Evolutionary conservation across 2,329 filamentous ascomycete species (phyloP).

Genomic region (Aspergillus fijiensis): DNA sequence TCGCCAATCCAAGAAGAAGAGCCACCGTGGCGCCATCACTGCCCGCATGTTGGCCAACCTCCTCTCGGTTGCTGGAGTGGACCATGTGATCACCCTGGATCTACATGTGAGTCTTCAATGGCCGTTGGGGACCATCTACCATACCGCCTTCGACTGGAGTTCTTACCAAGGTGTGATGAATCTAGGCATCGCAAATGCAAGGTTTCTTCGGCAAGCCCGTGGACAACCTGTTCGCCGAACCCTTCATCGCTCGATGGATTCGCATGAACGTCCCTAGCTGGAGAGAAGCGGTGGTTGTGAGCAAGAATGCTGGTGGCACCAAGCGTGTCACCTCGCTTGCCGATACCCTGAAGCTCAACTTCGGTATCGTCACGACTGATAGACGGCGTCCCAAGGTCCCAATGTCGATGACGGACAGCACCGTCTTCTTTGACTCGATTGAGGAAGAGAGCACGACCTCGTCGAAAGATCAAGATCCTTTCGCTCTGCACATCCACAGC

Average conservation of each 20-base stretch:
- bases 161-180: constrained; percentile 18
- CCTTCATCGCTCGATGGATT: constrained; percentile 94
- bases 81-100: constrained; percentile 97
- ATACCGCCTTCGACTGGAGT: constrained; percentile 11
- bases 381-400: constrained; percentile 55
- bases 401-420: constrained; percentile 71
- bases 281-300: constrained; percentile 89
- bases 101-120: constrained; percentile 64
- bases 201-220: constrained; percentile 98
- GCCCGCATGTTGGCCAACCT: constrained; percentile 96
- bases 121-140: constrained; percentile 2
- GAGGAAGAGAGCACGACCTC: constrained; percentile 42
- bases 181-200: constrained; percentile 88
- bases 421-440: constrained; percentile 68
- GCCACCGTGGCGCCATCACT: constrained; percentile 91
- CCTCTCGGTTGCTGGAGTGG: constrained; percentile 86
- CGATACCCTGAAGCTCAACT: constrained; percentile 94
- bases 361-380: constrained; percentile 75
- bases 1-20: constrained; percentile 98
- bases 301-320: constrained; percentile 95
- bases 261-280: constrained; percentile 82
- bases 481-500: constrained; percentile 28
- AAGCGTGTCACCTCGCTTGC: constrained; percentile 95
- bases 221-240: constrained; percentile 95
- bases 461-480: constrained; percentile 28